Base-by-base conservation (phyloP, 2,329 filamentous ascomycete genomes). In the Thelonectria olida region DNA sequence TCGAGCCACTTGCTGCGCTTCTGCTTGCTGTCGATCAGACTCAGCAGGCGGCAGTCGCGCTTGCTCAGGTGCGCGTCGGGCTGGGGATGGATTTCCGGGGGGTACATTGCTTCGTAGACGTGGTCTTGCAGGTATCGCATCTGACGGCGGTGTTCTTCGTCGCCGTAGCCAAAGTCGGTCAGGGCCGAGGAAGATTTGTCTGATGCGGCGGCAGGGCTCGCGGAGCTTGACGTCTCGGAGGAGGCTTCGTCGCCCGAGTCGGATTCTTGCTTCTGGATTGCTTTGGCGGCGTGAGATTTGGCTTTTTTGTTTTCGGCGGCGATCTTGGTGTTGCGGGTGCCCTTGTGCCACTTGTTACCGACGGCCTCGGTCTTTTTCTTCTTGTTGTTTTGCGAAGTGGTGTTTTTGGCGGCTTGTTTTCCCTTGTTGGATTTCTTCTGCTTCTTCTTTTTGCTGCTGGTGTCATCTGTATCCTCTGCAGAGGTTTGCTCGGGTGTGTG, bases 1-100 rank as follows among this genome's bases (percentile, higher is more conserved):
- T 81, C 76, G 1, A 81, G 70, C 77, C 78, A 81, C 22, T 72
- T 73, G 25, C 70, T 70, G 19, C 62, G 68, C 47, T 74, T 72
- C 36, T 74, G 71, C 52, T 73, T 72, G 60, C 72, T 74, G 25
- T 78, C 74, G 2, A 79, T 65, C 7, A 74, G 57, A 2, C 72
- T 78, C 4, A 82, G 73, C 5, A 80, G 67, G 13, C 72, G 67
- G 31, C 75, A 76, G 61, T 80, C 77, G 19, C 64, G 64, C 50
- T 69, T 60, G 49, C 67, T 64, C 31, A 76, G 72, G 63, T 68
- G 55, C 20, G 62, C 66, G 27, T 75, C 69, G 1, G 72, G 64
- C 34, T 68, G 22, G 2, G 67, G 65, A 13, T 62, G 19, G 6
- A 71, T 58, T 6, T 56, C 56, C 1, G 65, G 36, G 0, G 76